Percentiles rank a stretch among this genome's conserved stretches.
Evolutionary conservation across 2,329 filamentous ascomycete genomes (phyloP).

Genomic region (Pseudogymnoascus sp.): DNA sequence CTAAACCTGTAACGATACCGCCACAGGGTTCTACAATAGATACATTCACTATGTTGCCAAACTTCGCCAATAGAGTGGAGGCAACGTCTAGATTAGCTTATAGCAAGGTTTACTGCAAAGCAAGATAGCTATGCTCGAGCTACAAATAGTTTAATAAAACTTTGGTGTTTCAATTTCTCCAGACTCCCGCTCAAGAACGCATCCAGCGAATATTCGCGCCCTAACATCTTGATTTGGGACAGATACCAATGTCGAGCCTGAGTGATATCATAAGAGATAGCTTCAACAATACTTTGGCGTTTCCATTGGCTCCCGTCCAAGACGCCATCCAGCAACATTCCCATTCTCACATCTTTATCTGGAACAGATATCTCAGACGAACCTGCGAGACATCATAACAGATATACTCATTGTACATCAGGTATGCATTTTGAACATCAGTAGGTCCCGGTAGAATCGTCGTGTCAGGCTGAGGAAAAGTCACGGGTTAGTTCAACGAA

Average conservation of each 20-base stretch:
- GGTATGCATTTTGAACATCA: slow-evolving; percentile 35
- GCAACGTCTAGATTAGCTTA: background rate
- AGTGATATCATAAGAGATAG: slow-evolving; percentile 29
- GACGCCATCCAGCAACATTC: background rate
- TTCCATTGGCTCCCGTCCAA: background rate
- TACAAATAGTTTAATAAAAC: background rate
- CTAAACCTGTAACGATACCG: background rate
- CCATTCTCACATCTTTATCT: background rate
- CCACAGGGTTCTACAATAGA: background rate
- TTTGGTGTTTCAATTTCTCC: background rate
- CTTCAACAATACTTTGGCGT: too few relatives aligned
- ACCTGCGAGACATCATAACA: slow-evolving; percentile 53
- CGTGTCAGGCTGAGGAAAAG: slow-evolving; percentile 42
- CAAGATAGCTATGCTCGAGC: background rate
- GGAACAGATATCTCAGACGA: slow-evolving; percentile 3
- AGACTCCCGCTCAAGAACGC: background rate
- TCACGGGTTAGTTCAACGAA: slow-evolving; percentile 4
- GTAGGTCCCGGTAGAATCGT: slow-evolving; percentile 41
- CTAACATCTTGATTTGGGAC: background rate
- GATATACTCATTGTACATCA: slow-evolving; percentile 69
- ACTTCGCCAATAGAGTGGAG: background rate
- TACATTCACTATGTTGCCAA: background rate
- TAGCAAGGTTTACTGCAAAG: background rate
- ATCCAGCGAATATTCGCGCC: background rate
- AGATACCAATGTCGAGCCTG: background rate